Base-by-base conservation (phyloP, 2,329 filamentous ascomycete species). In the Claviceps pazoutovae region DNA sequence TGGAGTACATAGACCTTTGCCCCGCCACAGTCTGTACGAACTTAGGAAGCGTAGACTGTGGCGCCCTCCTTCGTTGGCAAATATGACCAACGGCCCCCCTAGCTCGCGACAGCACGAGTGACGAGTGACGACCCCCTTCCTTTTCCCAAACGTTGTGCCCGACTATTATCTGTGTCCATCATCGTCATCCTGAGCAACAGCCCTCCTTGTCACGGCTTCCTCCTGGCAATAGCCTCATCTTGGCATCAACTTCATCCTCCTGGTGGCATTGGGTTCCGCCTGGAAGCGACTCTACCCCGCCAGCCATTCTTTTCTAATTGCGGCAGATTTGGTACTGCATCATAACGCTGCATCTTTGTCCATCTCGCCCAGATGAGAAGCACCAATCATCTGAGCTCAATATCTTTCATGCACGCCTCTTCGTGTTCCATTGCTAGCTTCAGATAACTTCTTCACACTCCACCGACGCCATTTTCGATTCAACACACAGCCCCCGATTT, bases 211-310 rank as follows among this genome's bases (percentile, higher is more conserved):
- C 26, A 30, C 26, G 26, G 26, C 26, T 30, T 30, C 26, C 26
- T 30, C 26, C 2, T 30, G 26, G 26, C 26, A 30, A 30, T 30
- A 30, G 26, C 26, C 26, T 30, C 26, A 30, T 30, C 8, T 3
- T 30, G 26, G 8, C 26, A 30, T 30, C 8, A 9, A 30, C 44
- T 46, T 43, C 23, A 46, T 51, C 39, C 50, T 51, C 39, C 50
- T 42, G 46, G 41, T 43, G 50, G 37, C 37, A 36, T 47, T 42
- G 46, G 46, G 49, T 36, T 50, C 46, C 53, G 50, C 47, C 49
- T 42, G 47, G 46, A 46, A 47, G 50, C 53, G 46, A 47, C 44
- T 30, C 37, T 26, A 34, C 21, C 42, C 41, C 21, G 46, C 34
- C 23, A 45, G 49, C 42, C 41, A 49, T 52, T 49, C 43, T 49